Evolutionary conservation across 2,329 filamentous ascomycete genomes (phyloP), one percentile per base, ranked within the genome.

Genomic region (Fusarium foetens): DNA sequence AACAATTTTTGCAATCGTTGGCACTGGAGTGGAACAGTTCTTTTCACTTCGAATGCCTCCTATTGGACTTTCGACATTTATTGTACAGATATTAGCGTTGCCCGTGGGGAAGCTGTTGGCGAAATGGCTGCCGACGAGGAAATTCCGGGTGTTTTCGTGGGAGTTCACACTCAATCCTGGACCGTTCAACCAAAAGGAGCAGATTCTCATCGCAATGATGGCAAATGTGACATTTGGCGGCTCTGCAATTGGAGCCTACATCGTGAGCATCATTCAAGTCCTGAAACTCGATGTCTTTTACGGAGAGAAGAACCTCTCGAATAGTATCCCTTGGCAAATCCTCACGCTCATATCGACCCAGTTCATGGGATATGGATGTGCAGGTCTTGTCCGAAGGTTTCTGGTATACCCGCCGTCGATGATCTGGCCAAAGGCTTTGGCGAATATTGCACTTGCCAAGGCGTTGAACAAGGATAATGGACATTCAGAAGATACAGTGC

Each of bases 171-270:
- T 82, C 10, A 88, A 87, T 60, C 85, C 86, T 0, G 85, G 86
- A 0, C 82, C 82, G 0, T 89, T 89, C 74, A 86, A 82, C 63
- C 84, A 84, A 63, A 89, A 89, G 70, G 86, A 89, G 71, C 86
- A 89, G 71, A 83, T 87, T 72, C 76, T 89, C 8, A 84, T 88
- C 51, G 84, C 84, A n/a, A 85, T 87, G 66, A 87, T 87, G 85
- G 86, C 89, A 36, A 89, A 89, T 75, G 85, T 86, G 0, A 81
- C 83, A 1, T 84, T 81, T 51, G 71, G 63, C 3, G 73, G 75
- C 1, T 62, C 63, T 52, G 54, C 66, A 45, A 80, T 80, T 29
- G 78, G 80, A 6, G 83, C 84, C 0, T 86, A 86, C 71, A 83
- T 85, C 5, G 82, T 76, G 68, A 80, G 82, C 57, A 84, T 86